Conservation (phyloP, 73 alveolate genomes). For the Uronychia setigera region DNA sequence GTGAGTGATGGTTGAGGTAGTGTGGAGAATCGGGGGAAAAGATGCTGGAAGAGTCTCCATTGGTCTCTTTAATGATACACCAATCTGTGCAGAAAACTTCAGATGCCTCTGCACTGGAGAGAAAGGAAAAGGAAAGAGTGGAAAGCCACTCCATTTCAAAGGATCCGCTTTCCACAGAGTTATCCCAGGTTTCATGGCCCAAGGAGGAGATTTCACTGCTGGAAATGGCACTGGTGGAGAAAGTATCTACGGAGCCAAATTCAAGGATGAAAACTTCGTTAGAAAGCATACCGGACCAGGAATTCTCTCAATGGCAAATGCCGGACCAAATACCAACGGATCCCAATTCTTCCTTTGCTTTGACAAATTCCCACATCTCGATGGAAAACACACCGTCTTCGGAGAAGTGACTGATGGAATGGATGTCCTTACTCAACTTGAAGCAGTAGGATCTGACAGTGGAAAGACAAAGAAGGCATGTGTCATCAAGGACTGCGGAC, state of each 20-base stretch:
- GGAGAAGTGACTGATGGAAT: constrained; percentile 82
- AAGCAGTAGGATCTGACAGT: constrained; percentile 62
- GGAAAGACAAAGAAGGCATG: constrained; percentile 60
- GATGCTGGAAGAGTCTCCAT: constrained; percentile 87
- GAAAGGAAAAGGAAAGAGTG: constrained; percentile 87
- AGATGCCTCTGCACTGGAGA: constrained; percentile 91
- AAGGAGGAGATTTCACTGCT: constrained; percentile 95
- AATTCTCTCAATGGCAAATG: constrained; percentile 96
- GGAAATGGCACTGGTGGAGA: constrained; percentile 96
- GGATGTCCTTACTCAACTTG: constrained; percentile 70
- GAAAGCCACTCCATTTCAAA: constrained; percentile 69
- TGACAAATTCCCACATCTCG: constrained; percentile 88
- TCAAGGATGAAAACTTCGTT: constrained; percentile 90
- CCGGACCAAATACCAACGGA: constrained; percentile 98
- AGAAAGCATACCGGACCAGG: constrained; percentile 86
- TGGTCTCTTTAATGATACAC: constrained; percentile 74
- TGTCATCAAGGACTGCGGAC: constrained; percentile 69
- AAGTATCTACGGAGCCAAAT: constrained; percentile 90
- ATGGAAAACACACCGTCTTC: constrained; percentile 93
- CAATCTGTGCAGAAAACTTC: constrained; percentile 82
- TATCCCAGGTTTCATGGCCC: constrained; percentile 91
- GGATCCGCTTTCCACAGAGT: constrained; percentile 97
- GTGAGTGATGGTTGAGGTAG: no score
- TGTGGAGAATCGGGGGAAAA: constrained; percentile 83
- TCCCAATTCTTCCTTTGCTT: constrained; percentile 91